Percentiles rank a stretch among this genome's conserved stretches.
phyloP scores from a whole-genome alignment of 768 basidiomycete genomes.

The Rhodotorula paludigena region DNA sequence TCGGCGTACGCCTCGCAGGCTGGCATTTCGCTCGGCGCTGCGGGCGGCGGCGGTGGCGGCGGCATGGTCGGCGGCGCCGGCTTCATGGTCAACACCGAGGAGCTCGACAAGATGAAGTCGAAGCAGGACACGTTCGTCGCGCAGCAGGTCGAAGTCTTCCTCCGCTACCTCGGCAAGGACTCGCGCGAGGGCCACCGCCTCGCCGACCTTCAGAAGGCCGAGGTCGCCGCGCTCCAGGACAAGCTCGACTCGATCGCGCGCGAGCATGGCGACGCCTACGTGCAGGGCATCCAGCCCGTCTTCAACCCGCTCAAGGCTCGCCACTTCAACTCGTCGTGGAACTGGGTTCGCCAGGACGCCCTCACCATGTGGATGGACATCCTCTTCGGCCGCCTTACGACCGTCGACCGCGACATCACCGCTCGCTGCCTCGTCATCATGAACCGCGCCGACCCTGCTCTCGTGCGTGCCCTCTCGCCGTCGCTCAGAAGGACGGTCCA shows the following conservation, averaged over 20 bases:
- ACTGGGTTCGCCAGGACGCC: constrained; percentile 97
- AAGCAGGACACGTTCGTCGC: constrained; percentile 87
- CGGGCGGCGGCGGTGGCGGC: constrained; percentile 60
- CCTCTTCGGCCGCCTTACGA: constrained; percentile 87
- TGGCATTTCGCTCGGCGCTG: constrained; percentile 72
- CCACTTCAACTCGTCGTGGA: constrained; percentile 98
- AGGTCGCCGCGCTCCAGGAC: constrained; percentile 65
- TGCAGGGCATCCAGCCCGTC: constrained; percentile 88
- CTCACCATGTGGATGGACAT: constrained; percentile 95
- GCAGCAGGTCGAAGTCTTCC: constrained; percentile 91
- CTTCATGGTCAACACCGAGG: constrained; percentile 91
- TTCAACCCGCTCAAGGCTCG: constrained; percentile 96
- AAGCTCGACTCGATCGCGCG: constrained; percentile 79
- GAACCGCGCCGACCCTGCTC: constrained; percentile 90
- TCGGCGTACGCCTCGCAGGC: constrained; percentile 78
- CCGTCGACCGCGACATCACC: constrained; percentile 88
- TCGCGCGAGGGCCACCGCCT: constrained; percentile 86
- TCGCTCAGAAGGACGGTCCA: not conserved
- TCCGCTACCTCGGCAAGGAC: constrained; percentile 92
- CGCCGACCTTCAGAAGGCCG: constrained; percentile 79
- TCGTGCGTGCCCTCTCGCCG: constrained; percentile 48
- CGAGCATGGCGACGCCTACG: constrained; percentile 89
- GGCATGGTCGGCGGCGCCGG: constrained; percentile 65
- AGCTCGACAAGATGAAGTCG: constrained; percentile 91
- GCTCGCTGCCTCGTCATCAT: constrained; percentile 95